Evolutionary conservation across 1,139 yeast species (phyloP), one percentile per base, ranked within the genome.

Genomic region (Suhomyces chickasaworum): DNA sequence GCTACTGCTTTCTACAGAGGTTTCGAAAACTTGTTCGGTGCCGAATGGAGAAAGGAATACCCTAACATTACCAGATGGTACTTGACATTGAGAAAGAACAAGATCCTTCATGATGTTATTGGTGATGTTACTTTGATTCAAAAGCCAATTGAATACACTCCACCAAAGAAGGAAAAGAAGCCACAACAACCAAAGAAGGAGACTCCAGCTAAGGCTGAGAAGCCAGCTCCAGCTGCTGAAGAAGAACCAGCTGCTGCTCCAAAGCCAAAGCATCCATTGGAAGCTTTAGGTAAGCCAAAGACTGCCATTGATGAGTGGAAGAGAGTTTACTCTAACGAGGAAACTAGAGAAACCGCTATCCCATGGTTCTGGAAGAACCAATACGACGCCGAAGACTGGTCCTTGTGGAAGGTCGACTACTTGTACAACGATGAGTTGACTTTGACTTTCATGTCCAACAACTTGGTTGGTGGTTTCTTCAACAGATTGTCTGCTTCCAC

Each of bases 361-460:
- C 98, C 98, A 68, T 93, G 95, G 93, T 93, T 93, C 91, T 93
- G 97, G 97, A 65, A 75, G 57, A 86, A 87, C 71, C 84, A 88
- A 78, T 91, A 81, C 81, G 84, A 91, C 77, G 83, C 95, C 57
- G 81, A 84, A 60, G 98, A 93, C 75, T 93, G 91, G 89, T 91
- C 98, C 51, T 73, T 93, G 64, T 93, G 90, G 90, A 89, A 81
- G 80, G 96, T 91, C 64, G 96, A 84, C 69, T 93, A 88, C 90
- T 89, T 88, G 83, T 93, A 93, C 83, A 91, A 93, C 73, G 98
- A 93, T 62, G 99, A 93, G 80, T 84, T 93, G 73, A 91, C 97
- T 60, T 77, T 88, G 74, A 87, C 97, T 59, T 93, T 93, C 79
- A 93, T 93, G 99, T 89, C 99, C 61, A 90, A 90, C 85, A 93